Conservation (phyloP, 1,284 basidiomycete species). For the Cystobasidium sp. region DNA sequence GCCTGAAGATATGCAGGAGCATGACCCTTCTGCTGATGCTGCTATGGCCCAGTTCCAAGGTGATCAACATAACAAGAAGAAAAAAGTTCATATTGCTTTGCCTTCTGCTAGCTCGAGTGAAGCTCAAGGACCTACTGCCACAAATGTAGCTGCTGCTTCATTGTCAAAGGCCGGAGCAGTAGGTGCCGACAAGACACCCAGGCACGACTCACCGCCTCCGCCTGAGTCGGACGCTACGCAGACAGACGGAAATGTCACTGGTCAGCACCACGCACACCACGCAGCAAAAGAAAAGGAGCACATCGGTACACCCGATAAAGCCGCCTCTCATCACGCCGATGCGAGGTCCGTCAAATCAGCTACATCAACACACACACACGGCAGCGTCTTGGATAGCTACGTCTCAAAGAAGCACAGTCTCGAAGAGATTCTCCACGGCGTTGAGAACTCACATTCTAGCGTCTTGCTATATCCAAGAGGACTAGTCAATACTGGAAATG, state of each 20-base stretch:
- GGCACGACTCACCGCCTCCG: conserved; percentile 35
- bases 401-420: conserved; percentile 28
- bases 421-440: conserved; percentile 33
- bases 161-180: conserved; percentile 10
- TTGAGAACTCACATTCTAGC: conserved; percentile 34
- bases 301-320: neutral
- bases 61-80: conserved; percentile 27
- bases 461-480: conserved; percentile 63
- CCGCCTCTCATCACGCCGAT: conserved; percentile 5
- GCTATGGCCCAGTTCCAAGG: conserved; percentile 18
- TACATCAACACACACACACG: conserved; percentile 8
- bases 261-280: neutral
- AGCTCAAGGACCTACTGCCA: conserved; percentile 1
- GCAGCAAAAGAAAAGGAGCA: neutral
- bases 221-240: neutral
- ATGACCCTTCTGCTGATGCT: conserved; percentile 29
- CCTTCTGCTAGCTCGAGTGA: conserved; percentile 3
- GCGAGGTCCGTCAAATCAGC: conserved; percentile 23
- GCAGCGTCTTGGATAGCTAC: conserved; percentile 13
- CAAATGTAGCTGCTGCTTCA: conserved; percentile 5
- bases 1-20: conserved; percentile 19
- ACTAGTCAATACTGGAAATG: conserved; percentile 91
- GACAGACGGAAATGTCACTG: neutral
- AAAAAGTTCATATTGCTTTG: conserved; percentile 36
- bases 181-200: conserved; percentile 25